Evolutionary conservation across 1,139 yeast species (phyloP).

Genomic region (Sugiyamaella pinicola): DNA sequence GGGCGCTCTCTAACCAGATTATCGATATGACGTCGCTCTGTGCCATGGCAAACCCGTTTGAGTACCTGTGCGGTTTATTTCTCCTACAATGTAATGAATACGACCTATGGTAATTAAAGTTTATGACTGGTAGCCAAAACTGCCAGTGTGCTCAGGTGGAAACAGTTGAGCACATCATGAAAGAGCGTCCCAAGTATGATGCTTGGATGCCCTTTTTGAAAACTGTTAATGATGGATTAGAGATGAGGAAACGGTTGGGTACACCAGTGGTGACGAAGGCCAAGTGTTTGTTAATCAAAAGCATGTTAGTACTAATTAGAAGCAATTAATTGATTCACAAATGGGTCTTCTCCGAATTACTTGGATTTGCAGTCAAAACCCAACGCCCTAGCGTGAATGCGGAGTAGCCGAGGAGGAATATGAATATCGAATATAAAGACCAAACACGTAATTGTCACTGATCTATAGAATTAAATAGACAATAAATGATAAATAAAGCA

Average conservation of each 20-base stretch:
- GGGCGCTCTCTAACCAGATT: background rate
- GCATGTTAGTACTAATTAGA: background rate
- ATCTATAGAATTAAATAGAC: background rate
- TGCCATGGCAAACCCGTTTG: constrained; percentile 7
- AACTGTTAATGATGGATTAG: background rate
- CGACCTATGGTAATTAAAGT: too few species aligned
- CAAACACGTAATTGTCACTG: background rate
- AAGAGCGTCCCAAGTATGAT: background rate
- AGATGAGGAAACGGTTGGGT: background rate
- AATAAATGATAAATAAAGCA: background rate
- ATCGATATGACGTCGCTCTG: constrained; percentile 2
- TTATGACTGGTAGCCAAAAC: background rate
- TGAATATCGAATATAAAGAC: background rate
- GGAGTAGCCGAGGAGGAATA: background rate
- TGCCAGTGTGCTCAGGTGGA: background rate
- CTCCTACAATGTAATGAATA: background rate
- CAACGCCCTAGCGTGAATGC: background rate
- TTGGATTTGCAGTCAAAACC: background rate
- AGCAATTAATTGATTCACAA: background rate
- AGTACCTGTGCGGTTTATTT: background rate
- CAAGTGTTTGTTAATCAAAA: background rate
- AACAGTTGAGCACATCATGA: background rate
- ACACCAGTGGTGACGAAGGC: background rate
- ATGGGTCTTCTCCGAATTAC: background rate
- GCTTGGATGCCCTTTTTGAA: background rate